Evolutionary conservation across 2,329 filamentous ascomycete genomes (phyloP).

Genomic region (Neospermospora avenae): DNA sequence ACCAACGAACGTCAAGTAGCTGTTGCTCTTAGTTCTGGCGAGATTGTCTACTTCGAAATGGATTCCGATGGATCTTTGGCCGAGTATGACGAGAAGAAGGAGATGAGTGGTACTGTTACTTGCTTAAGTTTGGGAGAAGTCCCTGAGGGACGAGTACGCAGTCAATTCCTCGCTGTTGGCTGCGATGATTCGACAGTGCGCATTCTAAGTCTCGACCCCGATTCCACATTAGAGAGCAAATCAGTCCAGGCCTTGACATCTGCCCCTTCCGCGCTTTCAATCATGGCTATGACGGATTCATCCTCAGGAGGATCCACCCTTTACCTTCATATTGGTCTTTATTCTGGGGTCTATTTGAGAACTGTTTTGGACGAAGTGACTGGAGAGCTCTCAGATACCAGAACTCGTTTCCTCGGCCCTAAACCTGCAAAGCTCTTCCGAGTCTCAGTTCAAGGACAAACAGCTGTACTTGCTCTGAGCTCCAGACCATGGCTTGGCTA

Average conservation of each 20-base stretch:
- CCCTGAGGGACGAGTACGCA: constrained; percentile 82
- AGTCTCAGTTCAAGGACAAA: constrained; percentile 81
- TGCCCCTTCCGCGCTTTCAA: constrained; percentile 80
- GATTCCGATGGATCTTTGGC: constrained; percentile 85
- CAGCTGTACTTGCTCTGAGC: constrained; percentile 84
- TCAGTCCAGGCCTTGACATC: constrained; percentile 92
- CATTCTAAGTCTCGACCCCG: constrained; percentile 84
- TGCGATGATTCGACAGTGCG: constrained; percentile 96
- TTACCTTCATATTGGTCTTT: constrained; percentile 92
- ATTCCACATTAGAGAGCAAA: constrained; percentile 87
- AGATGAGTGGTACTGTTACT: constrained; percentile 94
- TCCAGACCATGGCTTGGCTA: constrained; percentile 97
- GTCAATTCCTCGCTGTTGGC: constrained; percentile 91
- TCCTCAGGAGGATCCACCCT: constrained; percentile 83
- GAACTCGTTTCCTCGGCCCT: constrained; percentile 89
- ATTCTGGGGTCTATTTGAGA: constrained; percentile 92
- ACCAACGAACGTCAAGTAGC: constrained; percentile 93
- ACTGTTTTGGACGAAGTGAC: constrained; percentile 94
- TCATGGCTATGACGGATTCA: constrained; percentile 95
- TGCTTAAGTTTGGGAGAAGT: constrained; percentile 92
- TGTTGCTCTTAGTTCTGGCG: constrained; percentile 89
- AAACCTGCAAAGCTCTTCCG: constrained; percentile 87
- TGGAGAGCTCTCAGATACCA: constrained; percentile 90
- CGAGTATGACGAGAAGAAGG: constrained; percentile 91
- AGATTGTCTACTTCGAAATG: constrained; percentile 98